phyloP scores from a whole-genome alignment of 208 protist genomes.

The Acanthamoeba royreba region DNA sequence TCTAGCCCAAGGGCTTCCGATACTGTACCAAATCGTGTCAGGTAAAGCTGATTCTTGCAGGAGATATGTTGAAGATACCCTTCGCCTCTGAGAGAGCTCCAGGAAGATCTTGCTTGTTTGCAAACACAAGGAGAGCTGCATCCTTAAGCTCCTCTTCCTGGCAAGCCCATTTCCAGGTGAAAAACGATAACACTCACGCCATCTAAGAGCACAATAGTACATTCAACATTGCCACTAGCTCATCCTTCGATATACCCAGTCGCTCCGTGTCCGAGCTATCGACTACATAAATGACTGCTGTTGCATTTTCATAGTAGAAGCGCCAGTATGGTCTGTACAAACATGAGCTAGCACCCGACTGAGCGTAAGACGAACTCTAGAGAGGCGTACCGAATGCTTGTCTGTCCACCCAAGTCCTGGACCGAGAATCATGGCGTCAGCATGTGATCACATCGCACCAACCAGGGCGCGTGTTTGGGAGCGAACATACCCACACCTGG shows the following conservation, averaged over 20 bases:
- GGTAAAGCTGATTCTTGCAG: neutral
- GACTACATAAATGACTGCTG: conserved; percentile 89
- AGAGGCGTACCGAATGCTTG: conserved; percentile 65
- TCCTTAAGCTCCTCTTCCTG: conserved; percentile 90
- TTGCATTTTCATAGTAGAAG: conserved; percentile 89
- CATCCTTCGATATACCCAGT: conserved; percentile 85
- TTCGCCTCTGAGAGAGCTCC: conserved; percentile 28
- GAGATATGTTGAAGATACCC: neutral
- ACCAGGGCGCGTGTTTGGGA: neutral
- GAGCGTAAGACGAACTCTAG: neutral
- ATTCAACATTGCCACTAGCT: conserved; percentile 85
- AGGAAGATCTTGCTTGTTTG: conserved; percentile 90
- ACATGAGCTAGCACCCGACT: neutral
- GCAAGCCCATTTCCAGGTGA: neutral
- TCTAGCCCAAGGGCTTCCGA: conserved; percentile 80
- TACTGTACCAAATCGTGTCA: conserved; percentile 60
- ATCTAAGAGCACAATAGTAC: conserved; percentile 35
- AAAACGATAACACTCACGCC: neutral
- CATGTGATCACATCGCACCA: neutral
- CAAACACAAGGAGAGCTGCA: conserved; percentile 86
- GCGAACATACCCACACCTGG: conserved; percentile 67
- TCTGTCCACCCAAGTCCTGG: conserved; percentile 78
- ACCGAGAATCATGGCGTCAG: conserved; percentile 52
- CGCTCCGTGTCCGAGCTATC: conserved; percentile 83
- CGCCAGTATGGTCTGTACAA: conserved; percentile 86